Evolutionary conservation across 129 eudicot genomes (phyloP), one percentile per base, ranked within the genome.

Genomic region (Artemisia annua): DNA sequence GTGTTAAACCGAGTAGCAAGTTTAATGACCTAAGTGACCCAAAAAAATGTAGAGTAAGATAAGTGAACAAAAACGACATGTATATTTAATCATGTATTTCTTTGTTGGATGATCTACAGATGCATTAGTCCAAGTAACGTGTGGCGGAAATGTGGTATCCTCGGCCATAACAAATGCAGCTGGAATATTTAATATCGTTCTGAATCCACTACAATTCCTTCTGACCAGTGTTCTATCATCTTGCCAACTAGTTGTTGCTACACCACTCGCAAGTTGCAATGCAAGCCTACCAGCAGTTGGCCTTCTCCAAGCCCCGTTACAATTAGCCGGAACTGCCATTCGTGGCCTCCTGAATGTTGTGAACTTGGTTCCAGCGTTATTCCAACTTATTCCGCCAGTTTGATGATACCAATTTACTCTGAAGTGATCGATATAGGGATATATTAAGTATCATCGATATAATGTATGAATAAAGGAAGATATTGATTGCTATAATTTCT

Each of bases 111-210:
- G 59, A 48, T 39, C 44, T 39, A 48, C 69, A 78, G 78, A 78
- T 63, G 82, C 82, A 16, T 58, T 71, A 15, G 73, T 78, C 17
- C 68, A 71, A 71, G 19, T 78, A 48, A 24, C 67, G 2, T 78
- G 82, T 71, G 78, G 82, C 18, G 82, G 82, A 48, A 78, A 78
- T 64, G 78, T 71, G 43, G 28, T 78, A 53, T 32, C 77, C 6
- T 70, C 82, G 2, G 46, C 67, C 60, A 0, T 78, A 16, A 78
- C 82, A 14, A 54, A 78, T 12, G 52, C 48, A 26, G 3, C 39
- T 0, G 82, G 82, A 63, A 24, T 13, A 18, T 78, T 70, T 19
- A 78, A n/a, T 17, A 63, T 70, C 1, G 2, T 63, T 43, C 15
- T 78, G 13, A 64, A 53, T 72, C 77, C 72, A 17, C 67, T 71